Conservation (phyloP, 352 stramenopile species). For the Globisporangium lucens region DNA sequence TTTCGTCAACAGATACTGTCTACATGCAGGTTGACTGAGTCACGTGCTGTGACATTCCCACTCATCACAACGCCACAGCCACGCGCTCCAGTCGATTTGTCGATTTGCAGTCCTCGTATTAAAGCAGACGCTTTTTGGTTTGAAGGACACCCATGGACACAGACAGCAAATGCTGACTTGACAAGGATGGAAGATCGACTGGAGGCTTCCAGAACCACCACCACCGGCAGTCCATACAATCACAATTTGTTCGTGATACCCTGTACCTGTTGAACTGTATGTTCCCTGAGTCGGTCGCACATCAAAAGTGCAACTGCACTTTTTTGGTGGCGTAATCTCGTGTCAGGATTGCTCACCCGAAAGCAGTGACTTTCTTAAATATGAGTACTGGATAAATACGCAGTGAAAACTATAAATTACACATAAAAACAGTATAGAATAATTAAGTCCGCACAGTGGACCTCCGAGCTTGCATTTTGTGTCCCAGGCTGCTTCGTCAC, state of each 20-base stretch:
- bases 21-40: background rate
- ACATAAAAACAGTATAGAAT: background rate
- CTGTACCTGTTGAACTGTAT: background rate
- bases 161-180: background rate
- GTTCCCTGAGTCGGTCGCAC: background rate
- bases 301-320: background rate
- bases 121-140: background rate
- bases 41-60: background rate
- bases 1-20: background rate
- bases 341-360: background rate
- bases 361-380: no score
- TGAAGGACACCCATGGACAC: no score
- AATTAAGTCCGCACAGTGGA: background rate
- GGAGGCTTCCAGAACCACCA: background rate
- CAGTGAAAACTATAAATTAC: no score
- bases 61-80: background rate
- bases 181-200: background rate
- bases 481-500: constrained; percentile 2
- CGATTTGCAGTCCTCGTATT: background rate
- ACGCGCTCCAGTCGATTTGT: background rate
- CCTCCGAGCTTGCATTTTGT: background rate
- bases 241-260: background rate
- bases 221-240: background rate
- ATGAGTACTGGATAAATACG: no score
- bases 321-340: background rate